phyloP scores from a whole-genome alignment of 305 asterid genomes.

The Fraxinus greggii region DNA sequence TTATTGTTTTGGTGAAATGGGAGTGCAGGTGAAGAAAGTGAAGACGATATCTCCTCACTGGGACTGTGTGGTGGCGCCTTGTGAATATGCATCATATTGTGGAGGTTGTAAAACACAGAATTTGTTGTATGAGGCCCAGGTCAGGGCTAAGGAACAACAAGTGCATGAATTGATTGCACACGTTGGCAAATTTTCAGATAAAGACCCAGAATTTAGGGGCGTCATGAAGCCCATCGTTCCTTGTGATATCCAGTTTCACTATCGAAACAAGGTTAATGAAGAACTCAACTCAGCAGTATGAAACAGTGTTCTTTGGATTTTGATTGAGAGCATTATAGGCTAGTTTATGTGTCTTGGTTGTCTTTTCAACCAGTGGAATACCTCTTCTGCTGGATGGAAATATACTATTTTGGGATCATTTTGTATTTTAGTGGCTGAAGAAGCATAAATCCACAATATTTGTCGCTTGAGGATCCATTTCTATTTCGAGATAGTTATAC shows the following conservation, averaged over 20 bases:
- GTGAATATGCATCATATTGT: slow-evolving; percentile 80
- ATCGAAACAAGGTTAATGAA: slow-evolving; percentile 78
- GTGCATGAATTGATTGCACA: slow-evolving; percentile 69
- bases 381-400: not conserved
- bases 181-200: slow-evolving; percentile 68
- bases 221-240: slow-evolving; percentile 86
- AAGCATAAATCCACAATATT: not conserved
- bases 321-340: slow-evolving; percentile 12
- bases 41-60: slow-evolving; percentile 68
- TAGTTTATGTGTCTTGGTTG: not conserved
- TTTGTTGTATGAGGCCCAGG: slow-evolving; percentile 79
- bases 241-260: slow-evolving; percentile 84
- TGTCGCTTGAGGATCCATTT: not conserved
- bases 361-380: slow-evolving; percentile 5
- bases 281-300: slow-evolving; percentile 6
- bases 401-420: not conserved
- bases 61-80: slow-evolving; percentile 85
- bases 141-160: slow-evolving; percentile 82
- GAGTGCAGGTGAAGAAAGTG: slow-evolving; percentile 73
- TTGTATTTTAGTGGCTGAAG: not conserved
- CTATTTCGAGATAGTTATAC: not conserved
- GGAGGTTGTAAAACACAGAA: slow-evolving; percentile 97
- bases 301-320: not conserved
- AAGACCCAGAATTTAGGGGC: slow-evolving; percentile 45
- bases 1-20: slow-evolving; percentile 19